These are phyloP conservation scores for Durio zibethinus DNA, from an alignment of 345 rosid species.

Conservation along the genomic window DNA sequence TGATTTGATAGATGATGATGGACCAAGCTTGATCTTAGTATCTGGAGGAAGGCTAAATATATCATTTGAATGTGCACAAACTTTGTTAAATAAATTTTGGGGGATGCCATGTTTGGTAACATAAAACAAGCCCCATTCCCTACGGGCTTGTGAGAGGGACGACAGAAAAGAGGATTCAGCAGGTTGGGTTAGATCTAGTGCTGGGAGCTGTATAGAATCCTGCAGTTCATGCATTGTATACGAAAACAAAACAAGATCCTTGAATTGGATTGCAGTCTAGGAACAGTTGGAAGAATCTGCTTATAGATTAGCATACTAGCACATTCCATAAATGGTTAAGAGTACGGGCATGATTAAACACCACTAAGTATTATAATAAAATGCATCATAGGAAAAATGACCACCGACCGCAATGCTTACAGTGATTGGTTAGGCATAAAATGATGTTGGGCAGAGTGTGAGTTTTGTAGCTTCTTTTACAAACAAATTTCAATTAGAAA, in stretches of 20 bases:
- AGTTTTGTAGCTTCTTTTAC: conserved; percentile 9
- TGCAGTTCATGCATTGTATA: conserved; percentile 43
- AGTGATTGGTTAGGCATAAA: conserved; percentile 3
- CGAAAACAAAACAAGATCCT: conserved; percentile 6
- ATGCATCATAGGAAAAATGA: conserved; percentile 9
- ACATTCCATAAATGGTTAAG: conserved; percentile 16
- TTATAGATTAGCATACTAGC: neutral
- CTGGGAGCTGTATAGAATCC: conserved; percentile 51
- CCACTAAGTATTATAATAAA: conserved; percentile 22
- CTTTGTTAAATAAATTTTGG: conserved; percentile 32
- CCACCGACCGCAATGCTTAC: neutral
- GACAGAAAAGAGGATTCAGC: conserved; percentile 33
- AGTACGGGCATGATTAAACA: neutral
- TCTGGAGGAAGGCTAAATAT: conserved; percentile 51
- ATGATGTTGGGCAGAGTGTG: neutral
- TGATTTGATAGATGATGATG: conserved; percentile 38
- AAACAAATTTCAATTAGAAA: neutral
- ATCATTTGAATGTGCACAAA: conserved; percentile 36
- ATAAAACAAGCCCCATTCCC: conserved; percentile 70
- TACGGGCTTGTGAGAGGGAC: conserved; percentile 60
- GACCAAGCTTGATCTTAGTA: conserved; percentile 65
- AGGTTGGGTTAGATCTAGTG: conserved; percentile 58
- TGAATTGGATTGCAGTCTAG: neutral
- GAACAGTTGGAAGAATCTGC: neutral
- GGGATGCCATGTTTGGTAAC: conserved; percentile 70